A percentile compares a stretch with the other conserved stretches of the same genome.
Conservation (phyloP, 345 rosid species). For the Psidium friedrichsthalianum region DNA sequence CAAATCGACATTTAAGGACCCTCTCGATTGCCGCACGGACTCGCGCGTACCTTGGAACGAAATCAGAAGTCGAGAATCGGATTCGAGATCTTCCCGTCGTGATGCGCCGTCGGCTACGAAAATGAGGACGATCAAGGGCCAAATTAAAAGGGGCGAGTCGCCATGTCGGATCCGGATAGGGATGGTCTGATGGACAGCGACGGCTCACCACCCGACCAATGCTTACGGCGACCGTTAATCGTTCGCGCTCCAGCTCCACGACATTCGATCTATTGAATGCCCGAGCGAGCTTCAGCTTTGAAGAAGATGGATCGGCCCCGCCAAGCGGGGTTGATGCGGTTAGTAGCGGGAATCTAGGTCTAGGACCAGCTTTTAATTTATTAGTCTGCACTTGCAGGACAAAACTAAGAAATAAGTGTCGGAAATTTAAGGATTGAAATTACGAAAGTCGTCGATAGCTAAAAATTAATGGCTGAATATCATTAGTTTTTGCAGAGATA, state of each 20-base stretch:
- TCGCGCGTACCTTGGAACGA: accelerated
- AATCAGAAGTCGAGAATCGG: not conserved
- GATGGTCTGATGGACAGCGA: not conserved
- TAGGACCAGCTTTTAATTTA: not conserved
- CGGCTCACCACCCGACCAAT: not conserved
- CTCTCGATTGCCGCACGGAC: not conserved
- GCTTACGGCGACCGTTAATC: not conserved
- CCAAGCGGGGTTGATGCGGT: no score
- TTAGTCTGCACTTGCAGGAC: not conserved
- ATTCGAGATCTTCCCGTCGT: not conserved
- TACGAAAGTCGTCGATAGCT: not conserved
- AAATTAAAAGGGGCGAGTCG: not conserved
- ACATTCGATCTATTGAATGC: not conserved
- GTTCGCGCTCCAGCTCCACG: not conserved
- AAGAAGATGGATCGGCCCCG: no score
- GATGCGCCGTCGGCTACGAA: no score
- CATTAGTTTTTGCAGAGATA: not conserved
- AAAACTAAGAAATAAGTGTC: no score
- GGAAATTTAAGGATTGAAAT: no score
- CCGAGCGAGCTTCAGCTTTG: no score
- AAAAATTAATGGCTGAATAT: not conserved
- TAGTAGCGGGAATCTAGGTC: not conserved
- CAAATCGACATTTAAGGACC: not conserved
- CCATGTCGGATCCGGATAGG: not conserved
- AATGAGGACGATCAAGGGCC: not conserved